Evolutionary conservation across 108 stramenopile genomes (phyloP).

Genomic region (Parietichytrium sp.): DNA sequence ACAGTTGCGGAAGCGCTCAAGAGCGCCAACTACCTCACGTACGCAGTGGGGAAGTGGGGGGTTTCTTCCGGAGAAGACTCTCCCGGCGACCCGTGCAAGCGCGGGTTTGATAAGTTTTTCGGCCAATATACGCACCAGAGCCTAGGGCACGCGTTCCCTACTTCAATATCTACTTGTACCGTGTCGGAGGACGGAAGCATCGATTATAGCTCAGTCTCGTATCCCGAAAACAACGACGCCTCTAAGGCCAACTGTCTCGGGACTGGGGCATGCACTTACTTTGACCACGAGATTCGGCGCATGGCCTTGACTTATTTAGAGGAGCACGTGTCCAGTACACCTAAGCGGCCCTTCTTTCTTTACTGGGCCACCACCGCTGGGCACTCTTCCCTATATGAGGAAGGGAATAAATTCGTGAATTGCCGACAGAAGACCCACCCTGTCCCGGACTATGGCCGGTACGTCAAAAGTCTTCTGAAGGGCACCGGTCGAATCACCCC

Average conservation of each 20-base stretch:
- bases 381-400: neutral
- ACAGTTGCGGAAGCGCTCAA: neutral
- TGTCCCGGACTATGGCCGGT: neutral
- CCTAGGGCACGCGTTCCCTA: neutral
- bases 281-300: neutral
- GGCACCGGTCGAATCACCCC: neutral
- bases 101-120: constrained; percentile 20
- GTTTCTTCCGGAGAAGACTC: neutral
- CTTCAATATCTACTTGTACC: no score
- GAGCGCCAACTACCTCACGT: neutral
- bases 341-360: neutral
- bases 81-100: constrained; percentile 18
- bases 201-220: neutral
- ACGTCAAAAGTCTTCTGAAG: neutral
- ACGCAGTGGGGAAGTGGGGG: constrained; percentile 35
- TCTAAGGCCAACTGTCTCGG: neutral
- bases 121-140: neutral
- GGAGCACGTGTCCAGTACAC: no score
- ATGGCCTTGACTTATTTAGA: neutral
- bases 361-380: constrained; percentile 34
- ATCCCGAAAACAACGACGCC: neutral
- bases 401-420: constrained; percentile 15
- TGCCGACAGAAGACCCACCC: constrained; percentile 30
- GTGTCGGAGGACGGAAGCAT: no score
- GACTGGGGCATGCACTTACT: neutral